phyloP scores from a whole-genome alignment of 1,139 yeast genomes.

The Dujonia santamariae region DNA sequence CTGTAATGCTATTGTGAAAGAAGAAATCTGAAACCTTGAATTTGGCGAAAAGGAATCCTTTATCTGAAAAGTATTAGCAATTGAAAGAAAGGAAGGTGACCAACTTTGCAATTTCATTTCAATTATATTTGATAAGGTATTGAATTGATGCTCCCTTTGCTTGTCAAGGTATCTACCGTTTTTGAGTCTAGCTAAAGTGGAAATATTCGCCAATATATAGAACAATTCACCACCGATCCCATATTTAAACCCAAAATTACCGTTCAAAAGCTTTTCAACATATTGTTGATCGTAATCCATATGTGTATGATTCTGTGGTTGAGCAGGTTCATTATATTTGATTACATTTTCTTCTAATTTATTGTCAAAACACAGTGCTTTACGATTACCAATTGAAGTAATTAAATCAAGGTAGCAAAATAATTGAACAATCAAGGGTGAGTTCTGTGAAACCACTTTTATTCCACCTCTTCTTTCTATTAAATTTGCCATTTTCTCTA shows the following conservation, averaged over 20 bases:
- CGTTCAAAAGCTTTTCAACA: constrained; percentile 16
- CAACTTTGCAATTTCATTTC: constrained; percentile 20
- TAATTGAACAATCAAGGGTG: constrained; percentile 18
- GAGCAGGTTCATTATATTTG: background rate
- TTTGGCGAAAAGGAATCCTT: constrained; percentile 1
- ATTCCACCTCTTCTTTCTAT: constrained; percentile 18
- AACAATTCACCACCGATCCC: constrained; percentile 21
- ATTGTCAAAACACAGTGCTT: too few relatives aligned
- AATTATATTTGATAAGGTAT: constrained; percentile 16
- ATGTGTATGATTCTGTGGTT: background rate
- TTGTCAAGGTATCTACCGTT: constrained; percentile 11
- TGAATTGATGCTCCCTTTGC: constrained; percentile 16
- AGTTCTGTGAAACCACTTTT: constrained; percentile 12
- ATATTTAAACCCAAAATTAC: constrained; percentile 20
- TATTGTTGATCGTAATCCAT: constrained; percentile 14
- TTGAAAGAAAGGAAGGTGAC: constrained; percentile 14
- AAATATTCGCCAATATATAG: constrained; percentile 20
- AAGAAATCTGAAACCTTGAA: constrained; percentile 11
- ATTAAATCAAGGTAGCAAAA: constrained; percentile 20
- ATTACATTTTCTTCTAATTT: background rate
- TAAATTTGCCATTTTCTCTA: constrained; percentile 17
- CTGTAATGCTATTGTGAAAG: constrained; percentile 18
- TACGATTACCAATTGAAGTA: constrained; percentile 19
- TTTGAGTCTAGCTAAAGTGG: constrained; percentile 18
- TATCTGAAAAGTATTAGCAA: background rate